Evolutionary conservation across 2,329 filamentous ascomycete species (phyloP), one percentile per base, ranked within the genome.

Genomic region (Aureobasidium musti): DNA sequence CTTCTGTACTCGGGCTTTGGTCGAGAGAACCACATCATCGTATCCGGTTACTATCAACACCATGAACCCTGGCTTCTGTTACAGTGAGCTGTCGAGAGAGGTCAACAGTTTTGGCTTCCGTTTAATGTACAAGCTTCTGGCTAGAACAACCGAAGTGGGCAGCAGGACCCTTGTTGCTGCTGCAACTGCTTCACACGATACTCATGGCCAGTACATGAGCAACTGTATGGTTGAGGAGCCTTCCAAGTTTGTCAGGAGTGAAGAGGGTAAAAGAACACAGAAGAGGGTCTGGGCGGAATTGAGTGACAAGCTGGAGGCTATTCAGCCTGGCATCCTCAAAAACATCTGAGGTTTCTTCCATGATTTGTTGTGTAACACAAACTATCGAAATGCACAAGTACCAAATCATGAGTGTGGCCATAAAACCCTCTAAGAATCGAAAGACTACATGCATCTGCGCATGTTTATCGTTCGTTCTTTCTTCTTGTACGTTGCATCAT

Each of bases 31-130:
- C 0, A 69, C 73, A 3, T 69, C 73, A 49, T 71, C 74, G 13
- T 67, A 70, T 26, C 67, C 54, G 6, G 80, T 86, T 45, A 79
- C 80, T 1, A 70, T 87, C 66, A 86, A 85, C 70, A 77, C 78
- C 68, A 68, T 84, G 23, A 84, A 84, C 66, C 84, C 85, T 0
- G 84, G 84, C 1, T 75, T 83, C 35, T 86, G 84, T 71, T 77
- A 83, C 47, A 81, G 81, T 0, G 75, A 78, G 17, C 73, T 86
- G 1, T 69, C 66, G 1, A 76, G 82, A 1, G 78, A 83, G 23
- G 30, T 33, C 8, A 8, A 33, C 30, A 33, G 30, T 33, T 33
- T 63, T 23, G 60, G 11, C n/a, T 39, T 81, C 28, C 54, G 71
- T 45, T 10, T 72, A 6, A 69, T 72, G 66, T 67, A 68, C 45